Evolutionary conservation across 2,329 filamentous ascomycete species (phyloP), one percentile per base, ranked within the genome.

Genomic region (Penicillium sp.): DNA sequence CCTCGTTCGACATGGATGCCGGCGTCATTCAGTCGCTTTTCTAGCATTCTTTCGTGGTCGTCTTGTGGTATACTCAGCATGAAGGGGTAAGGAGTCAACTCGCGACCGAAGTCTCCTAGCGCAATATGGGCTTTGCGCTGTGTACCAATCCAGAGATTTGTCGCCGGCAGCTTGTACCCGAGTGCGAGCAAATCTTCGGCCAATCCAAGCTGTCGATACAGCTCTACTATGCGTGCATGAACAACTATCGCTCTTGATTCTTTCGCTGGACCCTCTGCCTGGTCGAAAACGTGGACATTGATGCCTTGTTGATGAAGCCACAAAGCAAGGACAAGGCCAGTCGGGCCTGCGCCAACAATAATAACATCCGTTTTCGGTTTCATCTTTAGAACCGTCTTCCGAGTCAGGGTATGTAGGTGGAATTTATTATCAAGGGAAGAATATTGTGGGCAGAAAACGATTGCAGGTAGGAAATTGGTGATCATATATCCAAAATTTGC

Each of bases 151-250:
- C 73, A 78, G 12, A 79, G 54, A 11, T 73, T 72, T 9, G 73
- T 68, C 10, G 75, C 77, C 14, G 60, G 59, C n/a, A 75, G 66
- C 17, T 71, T 61, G 43, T 72, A 73, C 17, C 78, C 78, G 5
- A 64, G 63, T 1, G 61, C 56, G 2, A 78, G 42, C 26, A 80
- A 61, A 3, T 67, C 65, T 11, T 75, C 67, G 8, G 73, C 65
- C 31, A 78, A 60, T 5, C 69, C 68, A 42, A 82, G 74, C 37
- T 80, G 79, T 44, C 74, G 74, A 47, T 82, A 75, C 25, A 82
- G 69, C 61, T 84, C 81, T 9, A 81, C 62, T 1, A 76, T 80
- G 9, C 81, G 77, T 12, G 79, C 71, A 53, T 83, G 81, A 5
- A 83, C 65, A 10, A 75, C 72, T 1, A 83, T 65, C 9, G 72